phyloP scores from a whole-genome alignment of 1,284 basidiomycete genomes.

The Rhodotorula sp. region DNA sequence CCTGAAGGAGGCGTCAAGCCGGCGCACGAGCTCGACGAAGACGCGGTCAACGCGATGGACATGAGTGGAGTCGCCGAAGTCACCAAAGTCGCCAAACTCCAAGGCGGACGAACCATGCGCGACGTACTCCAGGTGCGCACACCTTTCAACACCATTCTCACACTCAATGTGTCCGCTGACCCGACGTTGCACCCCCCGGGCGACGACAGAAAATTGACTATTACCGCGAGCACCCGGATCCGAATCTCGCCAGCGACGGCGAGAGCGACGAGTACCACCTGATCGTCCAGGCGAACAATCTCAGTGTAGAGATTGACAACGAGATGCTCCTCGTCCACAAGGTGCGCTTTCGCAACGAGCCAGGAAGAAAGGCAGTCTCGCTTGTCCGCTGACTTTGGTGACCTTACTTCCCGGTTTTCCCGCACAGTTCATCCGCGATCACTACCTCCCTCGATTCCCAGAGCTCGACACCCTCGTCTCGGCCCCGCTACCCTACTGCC shows the following conservation, averaged over 20 bases:
- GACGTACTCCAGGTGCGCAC: constrained; percentile 73
- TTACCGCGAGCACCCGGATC: constrained; percentile 71
- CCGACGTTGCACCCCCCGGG: no score
- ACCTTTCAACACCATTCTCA: no score
- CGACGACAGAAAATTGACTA: constrained; percentile 74
- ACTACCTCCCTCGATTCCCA: constrained; percentile 93
- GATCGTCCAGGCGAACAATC: constrained; percentile 96
- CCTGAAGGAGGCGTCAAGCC: constrained; percentile 86
- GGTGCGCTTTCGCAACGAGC: constrained; percentile 51
- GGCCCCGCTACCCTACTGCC: constrained; percentile 84
- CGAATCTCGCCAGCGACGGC: constrained; percentile 64
- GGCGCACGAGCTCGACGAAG: constrained; percentile 87
- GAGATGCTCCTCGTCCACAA: constrained; percentile 97
- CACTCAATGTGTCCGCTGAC: no score
- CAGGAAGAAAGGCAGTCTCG: neutral
- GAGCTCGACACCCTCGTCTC: constrained; percentile 93
- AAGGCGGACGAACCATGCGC: constrained; percentile 76
- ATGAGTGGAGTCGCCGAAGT: constrained; percentile 79
- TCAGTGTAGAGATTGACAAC: constrained; percentile 97
- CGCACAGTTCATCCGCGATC: constrained; percentile 88
- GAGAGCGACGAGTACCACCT: constrained; percentile 94
- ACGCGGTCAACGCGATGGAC: constrained; percentile 91
- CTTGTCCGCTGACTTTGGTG: neutral
- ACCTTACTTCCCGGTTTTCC: neutral
- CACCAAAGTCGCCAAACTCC: constrained; percentile 80